Percentiles rank a stretch among this genome's conserved stretches.
Evolutionary conservation across 2,329 filamentous ascomycete species (phyloP).

Genomic region (Epichloe uncinata): DNA sequence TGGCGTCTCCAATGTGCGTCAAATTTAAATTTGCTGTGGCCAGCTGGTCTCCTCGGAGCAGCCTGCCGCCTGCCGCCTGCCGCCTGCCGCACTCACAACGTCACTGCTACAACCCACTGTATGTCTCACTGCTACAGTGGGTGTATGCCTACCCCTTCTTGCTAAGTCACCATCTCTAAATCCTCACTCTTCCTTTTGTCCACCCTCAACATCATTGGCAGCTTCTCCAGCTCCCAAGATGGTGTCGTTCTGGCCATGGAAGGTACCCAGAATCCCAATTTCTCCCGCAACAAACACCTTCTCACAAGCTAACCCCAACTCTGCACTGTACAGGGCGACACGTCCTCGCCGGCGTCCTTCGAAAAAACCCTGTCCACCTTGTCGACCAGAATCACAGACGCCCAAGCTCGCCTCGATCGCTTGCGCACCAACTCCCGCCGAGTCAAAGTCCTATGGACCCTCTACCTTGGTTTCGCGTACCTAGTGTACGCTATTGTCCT

Average conservation of each 20-base stretch:
- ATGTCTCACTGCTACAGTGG: too few species aligned
- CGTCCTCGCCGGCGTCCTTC: slow-evolving; percentile 78
- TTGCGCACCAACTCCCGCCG: slow-evolving; percentile 61
- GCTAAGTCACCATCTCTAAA: background rate
- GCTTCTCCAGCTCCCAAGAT: slow-evolving; percentile 4
- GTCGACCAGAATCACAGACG: slow-evolving; percentile 66
- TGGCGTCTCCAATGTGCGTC: background rate
- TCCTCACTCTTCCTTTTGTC: background rate
- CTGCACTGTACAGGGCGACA: slow-evolving; percentile 44
- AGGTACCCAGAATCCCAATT: slow-evolving; percentile 2
- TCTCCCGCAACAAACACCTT: background rate
- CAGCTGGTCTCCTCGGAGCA: too few species aligned
- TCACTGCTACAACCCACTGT: background rate
- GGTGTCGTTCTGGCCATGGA: slow-evolving; percentile 13
- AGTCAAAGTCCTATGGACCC: slow-evolving; percentile 71
- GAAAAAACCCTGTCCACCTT: slow-evolving; percentile 80
- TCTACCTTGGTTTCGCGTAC: slow-evolving; percentile 85
- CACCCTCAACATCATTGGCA: background rate
- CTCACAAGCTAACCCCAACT: slow-evolving; percentile 6
- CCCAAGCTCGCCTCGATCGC: slow-evolving; percentile 59
- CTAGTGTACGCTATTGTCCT: slow-evolving; percentile 75
- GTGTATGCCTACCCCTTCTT: background rate
- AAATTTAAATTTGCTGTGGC: too few species aligned
- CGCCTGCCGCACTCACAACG: background rate
- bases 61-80: too few species aligned